Conservation (phyloP, 768 basidiomycete species). For the Calvatia gigantea region DNA sequence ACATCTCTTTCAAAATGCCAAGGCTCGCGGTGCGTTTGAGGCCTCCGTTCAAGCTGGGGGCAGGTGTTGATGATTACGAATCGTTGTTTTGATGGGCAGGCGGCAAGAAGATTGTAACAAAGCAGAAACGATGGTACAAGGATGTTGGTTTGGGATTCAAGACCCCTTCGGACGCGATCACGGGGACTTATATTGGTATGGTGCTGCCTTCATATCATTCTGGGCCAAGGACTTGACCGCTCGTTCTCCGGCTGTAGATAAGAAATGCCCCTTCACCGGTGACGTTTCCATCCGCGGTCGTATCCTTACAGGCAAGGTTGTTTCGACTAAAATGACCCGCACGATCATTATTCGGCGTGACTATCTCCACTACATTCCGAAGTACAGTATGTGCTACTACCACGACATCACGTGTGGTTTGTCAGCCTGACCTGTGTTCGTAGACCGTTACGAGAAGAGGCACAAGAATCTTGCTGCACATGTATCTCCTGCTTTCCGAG, state of each 20-base stretch:
- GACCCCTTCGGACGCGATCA: slow-evolving; percentile 94
- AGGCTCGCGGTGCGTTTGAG: slow-evolving; percentile 75
- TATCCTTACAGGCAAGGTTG: slow-evolving; percentile 95
- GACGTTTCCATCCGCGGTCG: slow-evolving; percentile 97
- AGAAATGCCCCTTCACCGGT: slow-evolving; percentile 99
- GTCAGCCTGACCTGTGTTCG: slow-evolving; percentile 9
- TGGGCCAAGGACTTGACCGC: background rate
- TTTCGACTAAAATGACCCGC: slow-evolving; percentile 99
- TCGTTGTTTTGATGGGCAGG: slow-evolving; percentile 37
- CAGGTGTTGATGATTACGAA: slow-evolving; percentile 13
- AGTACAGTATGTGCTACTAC: slow-evolving; percentile 75
- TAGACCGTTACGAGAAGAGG: slow-evolving; percentile 97
- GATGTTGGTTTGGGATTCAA: slow-evolving; percentile 97
- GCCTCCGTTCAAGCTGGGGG: slow-evolving; percentile 10
- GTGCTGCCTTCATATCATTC: slow-evolving; percentile 3
- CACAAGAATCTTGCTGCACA: slow-evolving; percentile 99
- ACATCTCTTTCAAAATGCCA: slow-evolving; percentile 95
- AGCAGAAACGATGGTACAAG: slow-evolving; percentile 99
- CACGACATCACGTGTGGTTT: background rate
- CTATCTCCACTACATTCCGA: slow-evolving; percentile 95
- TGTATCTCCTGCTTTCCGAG: slow-evolving; percentile 98
- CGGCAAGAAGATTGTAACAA: slow-evolving; percentile 89
- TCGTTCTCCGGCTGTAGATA: slow-evolving; percentile 54
- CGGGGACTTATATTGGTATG: slow-evolving; percentile 93
- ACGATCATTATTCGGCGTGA: slow-evolving; percentile 95